These are phyloP conservation scores for Phytophthora foliorum DNA, from an alignment of 352 stramenopile species.

Conservation along the genomic window DNA sequence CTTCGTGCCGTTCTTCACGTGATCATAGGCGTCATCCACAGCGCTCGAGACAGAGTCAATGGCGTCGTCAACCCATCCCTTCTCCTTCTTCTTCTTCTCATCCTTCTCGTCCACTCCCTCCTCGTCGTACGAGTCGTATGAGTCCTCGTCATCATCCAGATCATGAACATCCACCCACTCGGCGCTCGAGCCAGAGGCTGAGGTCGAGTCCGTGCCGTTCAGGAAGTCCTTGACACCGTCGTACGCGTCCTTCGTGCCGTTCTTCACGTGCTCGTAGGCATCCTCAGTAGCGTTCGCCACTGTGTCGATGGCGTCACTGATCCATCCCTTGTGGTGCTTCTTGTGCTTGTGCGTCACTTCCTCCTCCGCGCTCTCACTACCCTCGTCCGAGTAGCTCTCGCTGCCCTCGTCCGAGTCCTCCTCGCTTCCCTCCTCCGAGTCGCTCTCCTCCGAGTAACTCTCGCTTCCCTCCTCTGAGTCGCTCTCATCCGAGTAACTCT, in stretches of 20 bases:
- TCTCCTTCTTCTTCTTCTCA: conserved; percentile 37
- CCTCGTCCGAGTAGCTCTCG: conserved; percentile 21
- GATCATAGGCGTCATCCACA: conserved; percentile 33
- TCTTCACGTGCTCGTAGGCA: conserved; percentile 33
- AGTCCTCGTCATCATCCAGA: conserved; percentile 38
- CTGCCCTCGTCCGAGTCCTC: conserved; percentile 20
- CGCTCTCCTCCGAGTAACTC: conserved; percentile 4
- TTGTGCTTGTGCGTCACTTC: conserved; percentile 33
- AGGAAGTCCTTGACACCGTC: conserved; percentile 39
- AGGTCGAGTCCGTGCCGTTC: conserved; percentile 36
- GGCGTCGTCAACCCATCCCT: conserved; percentile 34
- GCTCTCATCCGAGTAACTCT: conserved; percentile 13
- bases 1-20: conserved; percentile 30
- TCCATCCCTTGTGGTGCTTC: conserved; percentile 32
- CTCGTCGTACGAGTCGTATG: conserved; percentile 30
- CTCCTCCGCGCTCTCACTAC: conserved; percentile 20
- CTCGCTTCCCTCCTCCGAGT: conserved; percentile 17
- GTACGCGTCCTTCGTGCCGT: conserved; percentile 28
- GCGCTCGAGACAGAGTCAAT: conserved; percentile 40
- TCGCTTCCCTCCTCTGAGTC: conserved; percentile 18
- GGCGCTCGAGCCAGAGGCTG: conserved; percentile 22
- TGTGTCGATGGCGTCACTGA: conserved; percentile 35
- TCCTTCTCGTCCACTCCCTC: conserved; percentile 27
- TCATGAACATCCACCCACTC: conserved; percentile 41
- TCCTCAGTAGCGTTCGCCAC: conserved; percentile 38